phyloP scores from a whole-genome alignment of 345 rosid species.

The Nasturtium officinale region DNA sequence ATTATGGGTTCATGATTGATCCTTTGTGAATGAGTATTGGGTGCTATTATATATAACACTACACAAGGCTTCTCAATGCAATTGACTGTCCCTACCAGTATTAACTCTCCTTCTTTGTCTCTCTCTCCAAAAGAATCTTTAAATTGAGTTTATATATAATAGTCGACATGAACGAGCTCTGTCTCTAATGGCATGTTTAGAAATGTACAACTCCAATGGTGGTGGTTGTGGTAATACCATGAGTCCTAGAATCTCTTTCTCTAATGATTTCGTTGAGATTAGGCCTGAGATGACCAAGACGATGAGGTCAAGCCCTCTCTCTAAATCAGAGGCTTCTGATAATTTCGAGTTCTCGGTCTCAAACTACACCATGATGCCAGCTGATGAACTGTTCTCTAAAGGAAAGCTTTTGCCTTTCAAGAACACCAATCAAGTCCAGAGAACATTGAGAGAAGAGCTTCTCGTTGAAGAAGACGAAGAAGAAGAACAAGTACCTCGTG shows the following conservation, averaged over 20 bases:
- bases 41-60: constrained; percentile 40
- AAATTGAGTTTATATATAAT: constrained; percentile 29
- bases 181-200: constrained; percentile 76
- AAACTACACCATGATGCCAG: constrained; percentile 84
- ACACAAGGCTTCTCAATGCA: constrained; percentile 50
- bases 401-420: constrained; percentile 88
- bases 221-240: constrained; percentile 41
- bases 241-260: constrained; percentile 93
- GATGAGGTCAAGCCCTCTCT: constrained; percentile 41
- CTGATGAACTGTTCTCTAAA: constrained; percentile 92
- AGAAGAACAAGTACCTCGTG: constrained; percentile 42
- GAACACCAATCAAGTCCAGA: constrained; percentile 61
- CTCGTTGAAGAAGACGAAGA: constrained; percentile 56
- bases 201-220: constrained; percentile 73
- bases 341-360: constrained; percentile 92
- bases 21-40: constrained; percentile 37
- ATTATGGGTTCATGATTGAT: constrained; percentile 31
- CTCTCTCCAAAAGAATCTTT: constrained; percentile 2
- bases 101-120: constrained; percentile 30
- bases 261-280: constrained; percentile 75
- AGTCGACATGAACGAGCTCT: constrained; percentile 28
- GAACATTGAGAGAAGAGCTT: constrained; percentile 91
- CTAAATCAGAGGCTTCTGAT: constrained; percentile 48
- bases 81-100: constrained; percentile 49
- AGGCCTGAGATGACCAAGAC: constrained; percentile 54